Conservation (phyloP, 768 basidiomycete genomes). For the Hygrophoropsis aurantiaca region DNA sequence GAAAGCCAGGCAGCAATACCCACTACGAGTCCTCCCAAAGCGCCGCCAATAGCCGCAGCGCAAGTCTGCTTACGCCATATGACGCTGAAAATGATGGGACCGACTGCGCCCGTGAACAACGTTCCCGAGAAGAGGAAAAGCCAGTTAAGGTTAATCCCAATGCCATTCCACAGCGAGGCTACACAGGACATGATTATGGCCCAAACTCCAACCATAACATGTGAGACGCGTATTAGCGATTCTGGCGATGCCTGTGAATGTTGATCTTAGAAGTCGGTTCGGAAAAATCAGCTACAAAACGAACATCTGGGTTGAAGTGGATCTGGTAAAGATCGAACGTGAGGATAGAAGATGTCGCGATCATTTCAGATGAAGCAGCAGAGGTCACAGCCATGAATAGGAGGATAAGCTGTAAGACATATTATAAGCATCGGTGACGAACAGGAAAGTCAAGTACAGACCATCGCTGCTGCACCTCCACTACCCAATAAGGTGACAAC, state of each 20-base stretch:
- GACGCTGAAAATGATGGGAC: slow-evolving; percentile 15
- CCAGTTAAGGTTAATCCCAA: slow-evolving; percentile 20
- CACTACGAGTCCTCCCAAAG: slow-evolving; percentile 39
- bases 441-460: slow-evolving; percentile 10
- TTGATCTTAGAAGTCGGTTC: neutral
- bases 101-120: slow-evolving; percentile 32
- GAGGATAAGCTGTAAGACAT: slow-evolving; percentile 21
- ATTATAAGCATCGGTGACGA: neutral
- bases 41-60: slow-evolving; percentile 38
- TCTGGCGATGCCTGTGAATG: slow-evolving; percentile 15
- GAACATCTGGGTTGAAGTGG: slow-evolving; percentile 24
- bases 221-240: slow-evolving; percentile 21
- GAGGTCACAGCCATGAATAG: slow-evolving; percentile 38
- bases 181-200: slow-evolving; percentile 22
- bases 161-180: slow-evolving; percentile 24
- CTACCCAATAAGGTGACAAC: slow-evolving; percentile 35
- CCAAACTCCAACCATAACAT: slow-evolving; percentile 23
- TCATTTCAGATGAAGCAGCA: slow-evolving; percentile 33
- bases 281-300: neutral
- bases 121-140: slow-evolving; percentile 19
- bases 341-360: slow-evolving; percentile 35
- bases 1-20: slow-evolving; percentile 51
- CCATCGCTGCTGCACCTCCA: slow-evolving; percentile 34
- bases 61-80: slow-evolving; percentile 37
- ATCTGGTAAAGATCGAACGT: slow-evolving; percentile 35